A percentile compares a stretch with the other conserved stretches of the same genome.
Evolutionary conservation across 208 protist genomes (phyloP).

Genomic region (Crithidia thermophila): DNA sequence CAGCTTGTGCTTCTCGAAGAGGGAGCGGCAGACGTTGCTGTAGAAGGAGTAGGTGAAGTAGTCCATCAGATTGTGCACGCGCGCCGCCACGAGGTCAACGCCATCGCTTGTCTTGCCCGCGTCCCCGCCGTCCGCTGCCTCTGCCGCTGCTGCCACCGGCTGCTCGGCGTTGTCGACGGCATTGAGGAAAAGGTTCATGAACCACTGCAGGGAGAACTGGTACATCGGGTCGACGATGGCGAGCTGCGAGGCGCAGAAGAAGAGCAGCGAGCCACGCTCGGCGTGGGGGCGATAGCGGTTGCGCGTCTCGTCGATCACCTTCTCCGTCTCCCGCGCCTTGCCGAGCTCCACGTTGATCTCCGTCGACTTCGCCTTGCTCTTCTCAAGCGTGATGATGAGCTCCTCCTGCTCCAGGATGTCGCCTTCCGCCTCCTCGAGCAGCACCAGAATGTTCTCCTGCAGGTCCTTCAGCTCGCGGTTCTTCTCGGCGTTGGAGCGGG

Average conservation of each 20-base stretch:
- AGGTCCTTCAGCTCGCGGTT: constrained; percentile 95
- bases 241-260: constrained; percentile 98
- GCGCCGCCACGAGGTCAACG: constrained; percentile 70
- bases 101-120: constrained; percentile 15
- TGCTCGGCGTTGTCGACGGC: constrained; percentile 74
- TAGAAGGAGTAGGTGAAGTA: constrained; percentile 98
- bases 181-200: constrained; percentile 95
- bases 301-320: constrained; percentile 96
- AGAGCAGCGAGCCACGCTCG: constrained; percentile 94
- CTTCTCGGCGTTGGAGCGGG: constrained; percentile 94
- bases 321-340: constrained; percentile 94
- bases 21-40: constrained; percentile 97
- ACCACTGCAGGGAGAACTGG: constrained; percentile 98
- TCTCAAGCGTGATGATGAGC: constrained; percentile 96
- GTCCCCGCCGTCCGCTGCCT: constrained; percentile 32
- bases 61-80: constrained; percentile 93
- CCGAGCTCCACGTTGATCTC: constrained; percentile 95
- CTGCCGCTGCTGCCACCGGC: too few relatives aligned
- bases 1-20: constrained; percentile 98
- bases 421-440: constrained; percentile 95
- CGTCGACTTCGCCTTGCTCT: constrained; percentile 95
- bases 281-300: constrained; percentile 96
- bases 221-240: constrained; percentile 96
- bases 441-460: constrained; percentile 96
- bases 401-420: constrained; percentile 98